Evolutionary conservation across 352 stramenopile genomes (phyloP).

Genomic region (Phytophthora hybrid): DNA sequence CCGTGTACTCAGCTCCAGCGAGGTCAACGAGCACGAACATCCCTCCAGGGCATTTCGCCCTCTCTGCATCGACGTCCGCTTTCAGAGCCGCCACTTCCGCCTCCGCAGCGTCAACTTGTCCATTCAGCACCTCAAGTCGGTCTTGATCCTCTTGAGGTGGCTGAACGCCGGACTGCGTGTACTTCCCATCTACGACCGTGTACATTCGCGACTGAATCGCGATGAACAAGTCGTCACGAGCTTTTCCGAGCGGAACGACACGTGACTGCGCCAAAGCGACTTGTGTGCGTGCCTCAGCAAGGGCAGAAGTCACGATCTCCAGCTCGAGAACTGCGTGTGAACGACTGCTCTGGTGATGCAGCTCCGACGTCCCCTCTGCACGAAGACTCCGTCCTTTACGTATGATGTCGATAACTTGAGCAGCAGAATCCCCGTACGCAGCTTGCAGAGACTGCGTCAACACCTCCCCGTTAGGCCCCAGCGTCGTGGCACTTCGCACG

Average conservation of each 20-base stretch:
- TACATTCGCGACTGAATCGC: slow-evolving; percentile 57
- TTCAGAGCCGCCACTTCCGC: slow-evolving; percentile 28
- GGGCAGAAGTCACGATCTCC: slow-evolving; percentile 55
- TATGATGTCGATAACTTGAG: slow-evolving; percentile 39
- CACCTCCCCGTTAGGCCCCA: slow-evolving; percentile 51
- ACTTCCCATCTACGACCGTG: slow-evolving; percentile 42
- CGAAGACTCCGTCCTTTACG: slow-evolving; percentile 25
- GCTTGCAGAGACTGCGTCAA: slow-evolving; percentile 52
- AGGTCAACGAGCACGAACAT: slow-evolving; percentile 63
- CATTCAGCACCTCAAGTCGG: slow-evolving; percentile 30
- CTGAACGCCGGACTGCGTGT: slow-evolving; percentile 13
- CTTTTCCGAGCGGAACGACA: slow-evolving; percentile 56
- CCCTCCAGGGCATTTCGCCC: slow-evolving; percentile 31
- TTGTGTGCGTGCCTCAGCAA: slow-evolving; percentile 43
- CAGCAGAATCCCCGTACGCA: slow-evolving; percentile 35
- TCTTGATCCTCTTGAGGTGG: slow-evolving; percentile 35
- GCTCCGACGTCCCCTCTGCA: slow-evolving; percentile 56
- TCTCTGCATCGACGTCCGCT: slow-evolving; percentile 26
- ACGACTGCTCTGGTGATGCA: slow-evolving; percentile 58
- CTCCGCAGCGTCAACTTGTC: slow-evolving; percentile 31
- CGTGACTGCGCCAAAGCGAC: slow-evolving; percentile 42
- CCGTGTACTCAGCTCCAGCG: slow-evolving; percentile 64
- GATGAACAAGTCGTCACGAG: slow-evolving; percentile 59
- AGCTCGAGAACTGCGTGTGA: slow-evolving; percentile 64
- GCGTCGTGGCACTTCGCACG: slow-evolving; percentile 59